Evolutionary conservation across 2,329 filamentous ascomycete genomes (phyloP).

Genomic region (Aspergillus fumigatiaffinis): DNA sequence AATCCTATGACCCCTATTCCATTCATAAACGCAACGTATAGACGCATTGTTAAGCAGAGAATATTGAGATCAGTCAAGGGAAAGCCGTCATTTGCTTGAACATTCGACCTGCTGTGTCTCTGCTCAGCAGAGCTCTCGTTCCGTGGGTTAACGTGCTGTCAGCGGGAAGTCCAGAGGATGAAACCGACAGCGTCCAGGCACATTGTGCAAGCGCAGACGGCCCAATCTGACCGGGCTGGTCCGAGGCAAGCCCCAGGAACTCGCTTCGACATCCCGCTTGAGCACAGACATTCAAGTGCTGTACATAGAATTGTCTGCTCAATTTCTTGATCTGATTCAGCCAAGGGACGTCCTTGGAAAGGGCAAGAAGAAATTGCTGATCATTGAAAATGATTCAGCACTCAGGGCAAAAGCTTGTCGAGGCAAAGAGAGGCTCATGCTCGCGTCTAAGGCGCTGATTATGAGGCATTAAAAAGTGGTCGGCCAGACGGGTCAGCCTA

Average conservation of each 20-base stretch:
- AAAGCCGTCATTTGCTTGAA: background rate
- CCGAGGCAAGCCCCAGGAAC: background rate
- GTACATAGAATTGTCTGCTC: background rate
- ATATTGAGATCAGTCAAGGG: no score
- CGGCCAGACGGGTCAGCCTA: constrained; percentile 35
- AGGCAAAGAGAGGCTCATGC: background rate
- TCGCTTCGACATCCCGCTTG: background rate
- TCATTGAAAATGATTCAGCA: background rate
- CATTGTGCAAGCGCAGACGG: background rate
- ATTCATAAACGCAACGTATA: background rate
- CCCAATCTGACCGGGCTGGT: background rate
- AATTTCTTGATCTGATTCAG: background rate
- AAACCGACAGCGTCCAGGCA: background rate
- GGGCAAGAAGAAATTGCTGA: background rate
- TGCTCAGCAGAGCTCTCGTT: no score
- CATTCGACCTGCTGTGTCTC: background rate
- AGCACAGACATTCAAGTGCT: background rate
- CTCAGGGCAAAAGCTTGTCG: background rate
- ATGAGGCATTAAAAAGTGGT: background rate
- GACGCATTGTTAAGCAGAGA: background rate
- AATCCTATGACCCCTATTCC: background rate
- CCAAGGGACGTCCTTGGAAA: background rate
- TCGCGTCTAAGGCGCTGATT: background rate
- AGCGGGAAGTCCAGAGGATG: no score
- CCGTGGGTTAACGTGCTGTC: background rate